phyloP scores from a whole-genome alignment of 345 rosid genomes.

The Brassica nigra region DNA sequence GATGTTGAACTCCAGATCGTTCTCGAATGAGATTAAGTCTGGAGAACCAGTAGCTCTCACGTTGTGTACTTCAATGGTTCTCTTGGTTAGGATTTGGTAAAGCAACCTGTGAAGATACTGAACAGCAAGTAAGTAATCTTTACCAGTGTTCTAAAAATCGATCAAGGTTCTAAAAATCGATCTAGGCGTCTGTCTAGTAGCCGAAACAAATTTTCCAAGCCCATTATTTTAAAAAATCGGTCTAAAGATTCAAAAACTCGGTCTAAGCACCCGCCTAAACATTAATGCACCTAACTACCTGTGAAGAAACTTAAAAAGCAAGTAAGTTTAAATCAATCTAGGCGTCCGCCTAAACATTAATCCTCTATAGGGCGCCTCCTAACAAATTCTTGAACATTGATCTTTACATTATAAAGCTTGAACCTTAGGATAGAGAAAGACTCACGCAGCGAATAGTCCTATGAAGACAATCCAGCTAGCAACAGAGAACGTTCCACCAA shows the following conservation, averaged over 20 bases:
- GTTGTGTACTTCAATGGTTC: constrained; percentile 83
- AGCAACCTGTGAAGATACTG: constrained; percentile 78
- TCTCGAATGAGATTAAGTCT: constrained; percentile 67
- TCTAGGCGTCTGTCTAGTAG: too few relatives aligned
- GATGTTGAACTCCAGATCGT: constrained; percentile 81
- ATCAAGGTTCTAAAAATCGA: too few relatives aligned
- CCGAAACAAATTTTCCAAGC: neutral
- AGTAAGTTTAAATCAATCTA: too few relatives aligned
- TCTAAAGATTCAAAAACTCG: too few relatives aligned
- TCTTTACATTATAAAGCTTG: neutral
- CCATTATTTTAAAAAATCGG: too few relatives aligned
- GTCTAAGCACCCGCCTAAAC: too few relatives aligned
- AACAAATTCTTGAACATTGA: neutral
- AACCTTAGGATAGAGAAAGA: constrained; percentile 21
- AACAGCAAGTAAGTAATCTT: constrained; percentile 43
- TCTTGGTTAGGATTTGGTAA: constrained; percentile 83
- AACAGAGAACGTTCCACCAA: constrained; percentile 88
- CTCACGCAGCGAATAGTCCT: constrained; percentile 95
- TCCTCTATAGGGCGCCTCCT: neutral
- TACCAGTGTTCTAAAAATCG: neutral
- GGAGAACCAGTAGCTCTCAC: constrained; percentile 81
- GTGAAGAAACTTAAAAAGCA: too few relatives aligned
- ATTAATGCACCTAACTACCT: too few relatives aligned
- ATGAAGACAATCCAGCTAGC: constrained; percentile 95
- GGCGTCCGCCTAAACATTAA: neutral